A percentile compares a stretch with the other conserved stretches of the same genome.
phyloP scores from a whole-genome alignment of 352 stramenopile genomes.

The Blastocystis sp. region DNA sequence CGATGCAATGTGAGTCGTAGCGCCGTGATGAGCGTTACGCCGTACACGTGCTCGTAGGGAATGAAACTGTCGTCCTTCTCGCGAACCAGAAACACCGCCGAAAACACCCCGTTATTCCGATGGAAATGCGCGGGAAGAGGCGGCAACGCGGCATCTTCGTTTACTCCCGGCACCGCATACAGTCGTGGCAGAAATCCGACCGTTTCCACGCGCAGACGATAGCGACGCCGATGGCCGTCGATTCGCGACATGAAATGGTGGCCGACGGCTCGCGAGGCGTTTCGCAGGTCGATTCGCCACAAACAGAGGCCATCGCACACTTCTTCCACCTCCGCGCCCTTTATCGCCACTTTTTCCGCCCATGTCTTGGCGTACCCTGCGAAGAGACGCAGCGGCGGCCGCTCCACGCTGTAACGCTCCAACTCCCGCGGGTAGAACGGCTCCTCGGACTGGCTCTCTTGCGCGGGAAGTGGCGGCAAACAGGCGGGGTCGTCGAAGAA shows the following conservation, averaged over 20 bases:
- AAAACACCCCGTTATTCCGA: not conserved
- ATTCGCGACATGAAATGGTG: constrained; percentile 61
- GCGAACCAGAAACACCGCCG: constrained; percentile 57
- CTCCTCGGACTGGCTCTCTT: not conserved
- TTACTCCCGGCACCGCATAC: not conserved
- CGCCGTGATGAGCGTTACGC: constrained; percentile 60
- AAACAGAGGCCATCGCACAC: not conserved
- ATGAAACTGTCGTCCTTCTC: constrained; percentile 59
- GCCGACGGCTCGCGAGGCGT: constrained; percentile 60
- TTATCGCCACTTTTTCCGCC: not conserved
- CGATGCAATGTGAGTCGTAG: constrained; percentile 59
- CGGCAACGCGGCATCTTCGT: not conserved
- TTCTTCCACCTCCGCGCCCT: not conserved
- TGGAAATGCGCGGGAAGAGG: constrained; percentile 11
- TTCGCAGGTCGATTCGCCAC: constrained; percentile 59
- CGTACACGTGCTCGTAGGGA: constrained; percentile 60
- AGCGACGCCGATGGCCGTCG: constrained; percentile 61
- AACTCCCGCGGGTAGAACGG: not conserved
- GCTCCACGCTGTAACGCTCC: not conserved
- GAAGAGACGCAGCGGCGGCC: not conserved
- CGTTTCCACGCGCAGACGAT: constrained; percentile 58
- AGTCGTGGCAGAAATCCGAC: not conserved
- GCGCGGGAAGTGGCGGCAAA: not conserved
- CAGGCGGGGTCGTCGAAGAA: constrained; percentile 27
- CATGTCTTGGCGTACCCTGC: not conserved